These are phyloP conservation scores for Nakazawaea populi DNA, from an alignment of 805 yeast species.

Conservation along the genomic window DNA sequence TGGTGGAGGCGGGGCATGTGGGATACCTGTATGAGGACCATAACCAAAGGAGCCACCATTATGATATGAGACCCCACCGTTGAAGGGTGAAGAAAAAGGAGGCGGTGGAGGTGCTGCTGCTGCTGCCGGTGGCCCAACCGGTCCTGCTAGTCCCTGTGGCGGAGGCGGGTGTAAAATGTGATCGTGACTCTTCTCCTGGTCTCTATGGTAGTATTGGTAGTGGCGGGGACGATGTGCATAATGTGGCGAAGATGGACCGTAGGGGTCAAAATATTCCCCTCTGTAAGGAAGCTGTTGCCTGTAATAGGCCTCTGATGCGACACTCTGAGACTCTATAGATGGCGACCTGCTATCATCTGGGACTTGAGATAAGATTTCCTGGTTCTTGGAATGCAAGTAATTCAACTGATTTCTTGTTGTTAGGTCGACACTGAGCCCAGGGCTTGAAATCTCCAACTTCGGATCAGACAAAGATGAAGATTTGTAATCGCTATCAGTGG, in stretches of 20 bases:
- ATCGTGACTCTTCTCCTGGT: conserved; percentile 1
- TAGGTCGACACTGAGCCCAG: background rate
- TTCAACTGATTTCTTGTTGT: conserved; percentile 6
- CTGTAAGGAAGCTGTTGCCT: background rate
- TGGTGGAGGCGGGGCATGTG: conserved; percentile 19
- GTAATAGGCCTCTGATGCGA: background rate
- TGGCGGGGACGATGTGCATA: conserved; percentile 10
- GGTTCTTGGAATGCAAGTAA: background rate
- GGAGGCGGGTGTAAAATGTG: conserved; percentile 3
- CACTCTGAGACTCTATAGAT: conserved; percentile 1
- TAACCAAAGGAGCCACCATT: background rate
- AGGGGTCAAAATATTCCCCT: background rate
- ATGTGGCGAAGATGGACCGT: conserved; percentile 8
- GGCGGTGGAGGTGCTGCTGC: conserved; percentile 18
- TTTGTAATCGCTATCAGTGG: background rate
- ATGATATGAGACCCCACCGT: background rate
- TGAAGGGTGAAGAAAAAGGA: background rate
- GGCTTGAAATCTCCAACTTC: background rate
- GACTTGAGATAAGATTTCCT: background rate
- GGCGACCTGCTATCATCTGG: conserved; percentile 2
- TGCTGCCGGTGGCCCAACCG: conserved; percentile 10
- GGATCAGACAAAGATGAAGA: background rate
- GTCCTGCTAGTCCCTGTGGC: no score
- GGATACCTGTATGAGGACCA: conserved; percentile 9
- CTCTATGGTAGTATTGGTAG: conserved; percentile 8